Evolutionary conservation across 805 yeast species (phyloP), one percentile per base, ranked within the genome.

Genomic region (Metschnikowia cerradonensis): DNA sequence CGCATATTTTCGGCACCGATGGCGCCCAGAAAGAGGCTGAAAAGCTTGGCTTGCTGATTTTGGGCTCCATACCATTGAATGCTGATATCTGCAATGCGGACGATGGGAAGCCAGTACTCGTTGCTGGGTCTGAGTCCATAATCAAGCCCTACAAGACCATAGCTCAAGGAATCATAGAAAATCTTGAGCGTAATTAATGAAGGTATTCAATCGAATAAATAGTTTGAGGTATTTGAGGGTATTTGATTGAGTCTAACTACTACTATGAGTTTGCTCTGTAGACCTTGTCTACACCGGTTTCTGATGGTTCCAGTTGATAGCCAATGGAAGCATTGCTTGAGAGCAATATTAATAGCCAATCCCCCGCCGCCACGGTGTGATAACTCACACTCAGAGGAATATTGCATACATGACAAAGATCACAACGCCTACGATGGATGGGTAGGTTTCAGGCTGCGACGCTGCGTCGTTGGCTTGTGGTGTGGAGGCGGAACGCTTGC

Each of bases 1-100:
- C 86, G 10, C 92, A 86, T 59, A 75, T 89, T 1, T 89, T 89
- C 68, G 96, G 95, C 0, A 62, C 73, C 6, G 84, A 80, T 26
- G 89, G 88, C 2, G 75, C 79, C 0, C 57, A 63, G 23, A 78
- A 77, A 51, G 84, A 83, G 50, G 83, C 83, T 2, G 60, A 71
- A 44, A 66, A 68, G 39, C 71, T 75, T 42, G 73, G 74, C 1
- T 61, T 87, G 17, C 75, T 72, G 1, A 67, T 85, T 1, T 61
- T 89, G 17, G 92, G 87, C 0, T 77, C 82, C 1, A 77, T 89
- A 20, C 96, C 96, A 0, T 68, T 89, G 37, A 76, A 78, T 51
- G 81, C 76, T 33, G 74, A 72, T 3, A 84, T 88, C 1, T 83
- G 90, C 56, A 47, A 61, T 6, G 78, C 88, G 2, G 95, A 88